A percentile compares a stretch with the other conserved stretches of the same genome.
phyloP scores from a whole-genome alignment of 495 filamentous ascomycete genomes.

The Poronia punctata region DNA sequence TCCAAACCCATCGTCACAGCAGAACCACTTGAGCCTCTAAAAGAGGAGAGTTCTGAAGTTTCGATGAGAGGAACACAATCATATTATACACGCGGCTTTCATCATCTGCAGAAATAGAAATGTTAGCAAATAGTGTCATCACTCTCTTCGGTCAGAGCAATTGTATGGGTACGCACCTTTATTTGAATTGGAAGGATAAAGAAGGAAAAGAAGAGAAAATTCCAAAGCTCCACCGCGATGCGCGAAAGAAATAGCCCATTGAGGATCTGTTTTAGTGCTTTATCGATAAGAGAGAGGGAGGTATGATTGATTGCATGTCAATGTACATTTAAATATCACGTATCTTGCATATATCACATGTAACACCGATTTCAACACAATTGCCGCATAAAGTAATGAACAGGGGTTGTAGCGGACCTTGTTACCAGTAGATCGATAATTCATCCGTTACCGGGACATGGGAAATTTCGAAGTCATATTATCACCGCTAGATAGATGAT shows the following conservation, averaged over 20 bases:
- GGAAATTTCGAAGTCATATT: too few relatives aligned
- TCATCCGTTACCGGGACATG: too few relatives aligned
- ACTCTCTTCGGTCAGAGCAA: slow-evolving; percentile 3
- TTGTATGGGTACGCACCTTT: slow-evolving; percentile 55
- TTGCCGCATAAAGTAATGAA: too few relatives aligned
- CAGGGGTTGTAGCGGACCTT: too few relatives aligned
- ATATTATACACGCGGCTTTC: slow-evolving; percentile 95
- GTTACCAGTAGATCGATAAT: too few relatives aligned
- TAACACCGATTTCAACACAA: too few relatives aligned
- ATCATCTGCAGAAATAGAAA: slow-evolving; percentile 64
- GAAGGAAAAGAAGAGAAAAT: slow-evolving; percentile 49
- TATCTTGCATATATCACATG: too few relatives aligned
- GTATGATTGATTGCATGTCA: too few relatives aligned
- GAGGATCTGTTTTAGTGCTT: too few relatives aligned
- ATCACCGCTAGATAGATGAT: too few relatives aligned
- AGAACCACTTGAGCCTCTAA: slow-evolving; percentile 86
- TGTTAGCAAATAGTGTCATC: slow-evolving; percentile 35
- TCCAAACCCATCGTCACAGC: slow-evolving; percentile 53
- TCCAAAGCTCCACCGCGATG: not conserved
- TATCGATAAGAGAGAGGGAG: too few relatives aligned
- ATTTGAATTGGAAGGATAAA: slow-evolving; percentile 97
- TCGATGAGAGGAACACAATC: slow-evolving; percentile 65
- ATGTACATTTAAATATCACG: too few relatives aligned
- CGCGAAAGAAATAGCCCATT: slow-evolving; percentile 14
- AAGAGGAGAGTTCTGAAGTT: slow-evolving; percentile 70